These are phyloP conservation scores for Populus hybrid DNA, from an alignment of 441 rosid genomes.

Conservation along the genomic window DNA sequence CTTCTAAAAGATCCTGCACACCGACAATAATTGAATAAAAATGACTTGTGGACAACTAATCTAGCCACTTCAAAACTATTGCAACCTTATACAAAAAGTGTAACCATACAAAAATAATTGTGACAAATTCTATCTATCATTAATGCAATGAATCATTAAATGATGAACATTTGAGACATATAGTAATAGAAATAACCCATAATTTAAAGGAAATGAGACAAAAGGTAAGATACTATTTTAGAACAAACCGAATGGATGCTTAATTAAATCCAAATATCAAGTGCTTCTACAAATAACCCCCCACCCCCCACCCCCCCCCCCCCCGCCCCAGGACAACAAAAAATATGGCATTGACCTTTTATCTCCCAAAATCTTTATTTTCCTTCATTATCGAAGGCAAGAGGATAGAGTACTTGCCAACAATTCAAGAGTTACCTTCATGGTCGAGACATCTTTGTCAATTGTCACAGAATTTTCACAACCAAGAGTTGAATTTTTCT, in stretches of 20 bases:
- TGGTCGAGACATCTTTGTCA: conserved; percentile 35
- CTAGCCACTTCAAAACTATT: neutral
- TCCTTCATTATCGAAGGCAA: neutral
- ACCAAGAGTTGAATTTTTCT: conserved; percentile 20
- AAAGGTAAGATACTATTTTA: too few relatives aligned
- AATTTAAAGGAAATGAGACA: too few relatives aligned
- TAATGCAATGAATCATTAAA: too few relatives aligned
- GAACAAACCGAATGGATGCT: too few relatives aligned
- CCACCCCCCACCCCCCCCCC: too few relatives aligned
- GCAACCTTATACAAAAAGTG: neutral
- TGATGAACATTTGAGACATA: too few relatives aligned
- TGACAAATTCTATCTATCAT: neutral
- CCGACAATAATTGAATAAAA: neutral
- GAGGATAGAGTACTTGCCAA: neutral
- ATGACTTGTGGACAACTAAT: neutral
- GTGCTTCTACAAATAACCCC: too few relatives aligned
- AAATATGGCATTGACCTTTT: too few relatives aligned
- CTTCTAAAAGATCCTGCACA: conserved; percentile 73
- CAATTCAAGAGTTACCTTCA: conserved; percentile 38
- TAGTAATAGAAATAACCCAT: too few relatives aligned
- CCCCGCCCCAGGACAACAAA: too few relatives aligned
- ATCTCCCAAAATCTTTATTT: neutral
- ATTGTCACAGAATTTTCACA: conserved; percentile 14
- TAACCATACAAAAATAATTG: neutral
- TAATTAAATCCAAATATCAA: too few relatives aligned